Evolutionary conservation across 768 basidiomycete species (phyloP), one percentile per base, ranked within the genome.

Genomic region (Termitomyces sp.): DNA sequence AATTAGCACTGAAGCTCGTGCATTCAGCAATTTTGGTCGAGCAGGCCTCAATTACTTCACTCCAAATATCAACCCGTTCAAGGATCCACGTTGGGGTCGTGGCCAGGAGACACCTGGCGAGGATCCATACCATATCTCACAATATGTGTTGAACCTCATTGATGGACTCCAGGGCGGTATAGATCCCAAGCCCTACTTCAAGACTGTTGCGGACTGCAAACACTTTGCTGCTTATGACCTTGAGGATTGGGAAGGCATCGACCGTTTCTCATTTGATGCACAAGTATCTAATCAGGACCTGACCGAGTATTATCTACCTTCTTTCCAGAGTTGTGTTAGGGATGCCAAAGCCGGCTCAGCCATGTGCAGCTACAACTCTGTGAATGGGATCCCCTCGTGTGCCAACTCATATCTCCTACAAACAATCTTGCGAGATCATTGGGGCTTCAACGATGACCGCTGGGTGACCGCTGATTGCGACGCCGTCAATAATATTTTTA

Each of bases 341-440:
- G 84, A 86, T 59, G 83, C 83, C 16, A 81, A 82, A 62, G 83
- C 81, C 33, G 81, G 76, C 2, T 79, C 79, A 24, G 74, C 82
- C 37, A 85, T 85, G 83, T 86, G 83, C 73, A 81, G 79, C 60
- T 86, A 85, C 65, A 86, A 85, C 59, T 78, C 82, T 9, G 81
- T 86, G 30, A 86, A 85, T 57, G 84, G 84, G 4, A 67, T 85
- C 37, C 83, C 84, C 6, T 73, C 80, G 0, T 86, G 84, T 64
- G 83, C 81, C 26, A 78, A 74, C 63, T 72, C 76, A 2, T 84
- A 79, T 62, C 71, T 86, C 30, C 71, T 86, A 33, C 81, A 84
- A 63, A 71, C 72, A 34, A 67, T 86, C 22, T 65, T 83, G 22
- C 74, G 83, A 20, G 82, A 82, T 53, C 67, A 71, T 48, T 84